These are phyloP conservation scores for Geum urbanum DNA, from an alignment of 306 rosid genomes.

Conservation along the genomic window DNA sequence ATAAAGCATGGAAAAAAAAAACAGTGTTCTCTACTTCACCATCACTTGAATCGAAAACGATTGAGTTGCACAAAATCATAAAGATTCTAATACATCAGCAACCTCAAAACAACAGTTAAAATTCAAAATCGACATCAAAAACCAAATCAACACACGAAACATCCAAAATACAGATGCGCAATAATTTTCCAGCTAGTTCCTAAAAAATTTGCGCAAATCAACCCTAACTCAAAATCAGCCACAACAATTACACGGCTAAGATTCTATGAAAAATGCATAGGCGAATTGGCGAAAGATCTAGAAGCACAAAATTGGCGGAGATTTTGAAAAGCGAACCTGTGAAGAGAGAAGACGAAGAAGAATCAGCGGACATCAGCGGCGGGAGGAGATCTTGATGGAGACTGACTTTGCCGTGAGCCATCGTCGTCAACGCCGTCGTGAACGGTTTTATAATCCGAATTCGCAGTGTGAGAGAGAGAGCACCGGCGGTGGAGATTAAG, in stretches of 20 bases:
- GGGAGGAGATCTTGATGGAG: conserved; percentile 60
- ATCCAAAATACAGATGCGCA: background rate
- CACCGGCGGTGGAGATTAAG: no score
- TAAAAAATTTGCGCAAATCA: no score
- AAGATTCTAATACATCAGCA: background rate
- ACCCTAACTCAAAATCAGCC: conserved; percentile 7
- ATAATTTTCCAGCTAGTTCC: no score
- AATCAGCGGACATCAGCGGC: conserved; percentile 38
- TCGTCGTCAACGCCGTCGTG: conserved; percentile 21
- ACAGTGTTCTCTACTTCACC: background rate
- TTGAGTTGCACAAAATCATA: background rate
- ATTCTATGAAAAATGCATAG: background rate
- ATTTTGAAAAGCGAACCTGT: background rate
- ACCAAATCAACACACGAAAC: background rate
- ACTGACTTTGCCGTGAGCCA: conserved; percentile 49
- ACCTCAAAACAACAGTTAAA: no score
- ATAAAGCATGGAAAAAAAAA: background rate
- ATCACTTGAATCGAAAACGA: background rate
- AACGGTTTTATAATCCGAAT: no score
- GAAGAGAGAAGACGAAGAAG: conserved; percentile 23
- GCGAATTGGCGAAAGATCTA: background rate
- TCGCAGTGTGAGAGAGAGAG: no score
- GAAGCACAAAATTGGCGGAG: background rate
- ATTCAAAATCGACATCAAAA: background rate
- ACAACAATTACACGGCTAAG: no score